These are phyloP conservation scores for Exophiala mesophila DNA, from an alignment of 2,329 filamentous ascomycete genomes.

Conservation along the genomic window DNA sequence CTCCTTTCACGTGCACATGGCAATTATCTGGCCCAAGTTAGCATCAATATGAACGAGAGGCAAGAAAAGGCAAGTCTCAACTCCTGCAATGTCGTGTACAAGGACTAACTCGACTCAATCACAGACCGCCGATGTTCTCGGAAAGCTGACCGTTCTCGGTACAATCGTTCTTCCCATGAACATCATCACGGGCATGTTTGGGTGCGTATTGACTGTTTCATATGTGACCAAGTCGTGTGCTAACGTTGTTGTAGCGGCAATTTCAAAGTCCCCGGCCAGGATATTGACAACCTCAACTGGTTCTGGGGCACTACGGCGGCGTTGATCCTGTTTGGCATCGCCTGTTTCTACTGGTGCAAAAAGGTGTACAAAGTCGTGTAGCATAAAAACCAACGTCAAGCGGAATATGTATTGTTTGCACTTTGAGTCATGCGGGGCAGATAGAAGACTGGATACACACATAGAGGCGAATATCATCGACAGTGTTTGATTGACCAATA, in stretches of 20 bases:
- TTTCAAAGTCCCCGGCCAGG: conserved; percentile 89
- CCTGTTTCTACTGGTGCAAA: conserved; percentile 78
- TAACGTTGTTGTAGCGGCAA: conserved; percentile 72
- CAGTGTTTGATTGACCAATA: no score
- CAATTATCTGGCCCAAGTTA: conserved; percentile 99
- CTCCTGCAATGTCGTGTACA: background rate
- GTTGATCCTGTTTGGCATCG: conserved; percentile 70
- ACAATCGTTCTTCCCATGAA: conserved; percentile 99
- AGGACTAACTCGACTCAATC: background rate
- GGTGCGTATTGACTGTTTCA: background rate
- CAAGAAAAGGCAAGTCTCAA: conserved; percentile 62
- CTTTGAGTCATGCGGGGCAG: no score
- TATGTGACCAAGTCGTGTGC: no score
- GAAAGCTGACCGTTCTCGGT: conserved; percentile 89
- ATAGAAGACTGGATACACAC: no score
- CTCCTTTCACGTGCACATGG: conserved; percentile 86
- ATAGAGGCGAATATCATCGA: no score
- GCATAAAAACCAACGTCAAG: no score
- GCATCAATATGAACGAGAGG: conserved; percentile 97
- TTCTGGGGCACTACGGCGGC: conserved; percentile 70
- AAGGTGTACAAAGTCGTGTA: conserved; percentile 74
- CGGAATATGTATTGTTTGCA: no score
- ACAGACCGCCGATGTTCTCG: conserved; percentile 80
- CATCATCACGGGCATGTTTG: conserved; percentile 96
- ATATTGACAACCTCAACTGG: conserved; percentile 71